phyloP scores from a whole-genome alignment of 768 basidiomycete species.

The Leccinellum rugosiceps region DNA sequence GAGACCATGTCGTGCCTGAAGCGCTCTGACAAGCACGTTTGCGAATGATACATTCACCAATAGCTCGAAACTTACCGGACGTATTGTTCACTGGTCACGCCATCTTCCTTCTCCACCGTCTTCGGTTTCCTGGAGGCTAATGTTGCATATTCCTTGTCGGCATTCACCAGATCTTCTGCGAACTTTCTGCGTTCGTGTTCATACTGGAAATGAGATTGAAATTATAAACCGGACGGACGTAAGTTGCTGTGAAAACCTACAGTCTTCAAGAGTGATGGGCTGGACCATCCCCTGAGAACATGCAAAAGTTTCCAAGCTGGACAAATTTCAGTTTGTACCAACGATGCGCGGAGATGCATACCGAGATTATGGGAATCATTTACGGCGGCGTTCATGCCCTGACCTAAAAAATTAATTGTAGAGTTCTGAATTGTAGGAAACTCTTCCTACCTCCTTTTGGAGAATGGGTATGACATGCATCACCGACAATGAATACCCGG shows the following conservation, averaged over 20 bases:
- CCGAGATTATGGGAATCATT: background rate
- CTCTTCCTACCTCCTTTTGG: background rate
- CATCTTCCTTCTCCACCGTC: background rate
- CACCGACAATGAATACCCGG: background rate
- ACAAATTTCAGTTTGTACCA: background rate
- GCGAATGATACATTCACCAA: background rate
- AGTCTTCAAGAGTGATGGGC: background rate
- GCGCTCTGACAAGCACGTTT: background rate
- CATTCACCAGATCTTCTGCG: background rate
- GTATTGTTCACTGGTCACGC: background rate
- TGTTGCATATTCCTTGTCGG: background rate
- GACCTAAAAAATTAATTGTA: background rate
- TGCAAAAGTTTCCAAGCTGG: background rate
- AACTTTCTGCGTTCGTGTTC: background rate
- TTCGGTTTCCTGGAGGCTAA: background rate
- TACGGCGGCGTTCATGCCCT: background rate
- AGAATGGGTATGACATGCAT: background rate
- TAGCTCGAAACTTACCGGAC: background rate
- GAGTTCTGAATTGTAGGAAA: background rate
- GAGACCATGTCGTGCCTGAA: background rate
- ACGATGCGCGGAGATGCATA: background rate
- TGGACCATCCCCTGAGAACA: background rate
- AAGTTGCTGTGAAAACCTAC: background rate
- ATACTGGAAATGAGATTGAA: background rate
- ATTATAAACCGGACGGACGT: background rate